Evolutionary conservation across 495 filamentous ascomycete genomes (phyloP).

Genomic region (Astrothelium subdiscretum): DNA sequence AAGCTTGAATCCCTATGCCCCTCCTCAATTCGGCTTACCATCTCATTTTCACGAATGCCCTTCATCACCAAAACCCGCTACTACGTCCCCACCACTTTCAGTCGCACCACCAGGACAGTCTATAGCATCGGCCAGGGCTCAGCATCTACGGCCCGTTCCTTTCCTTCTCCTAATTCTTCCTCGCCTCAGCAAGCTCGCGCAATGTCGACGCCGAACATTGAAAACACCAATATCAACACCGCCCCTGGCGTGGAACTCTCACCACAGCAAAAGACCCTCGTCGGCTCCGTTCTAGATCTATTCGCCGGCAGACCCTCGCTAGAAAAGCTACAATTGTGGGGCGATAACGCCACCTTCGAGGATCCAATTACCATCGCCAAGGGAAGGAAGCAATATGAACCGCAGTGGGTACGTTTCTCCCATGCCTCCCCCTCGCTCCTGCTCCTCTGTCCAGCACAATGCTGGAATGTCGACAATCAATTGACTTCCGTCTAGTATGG

Average conservation of each 20-base stretch:
- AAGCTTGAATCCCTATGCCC: neutral
- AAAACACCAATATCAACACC: conserved; percentile 39
- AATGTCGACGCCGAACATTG: conserved; percentile 22
- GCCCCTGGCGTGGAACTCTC: conserved; percentile 36
- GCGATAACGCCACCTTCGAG: conserved; percentile 36
- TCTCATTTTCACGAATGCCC: neutral
- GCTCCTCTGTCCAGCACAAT: neutral
- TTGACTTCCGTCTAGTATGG: conserved; percentile 21
- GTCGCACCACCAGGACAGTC: conserved; percentile 4
- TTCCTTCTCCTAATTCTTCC: neutral
- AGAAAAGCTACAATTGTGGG: conserved; percentile 44
- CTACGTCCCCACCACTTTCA: conserved; percentile 3
- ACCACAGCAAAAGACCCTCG: conserved; percentile 36
- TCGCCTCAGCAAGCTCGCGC: neutral
- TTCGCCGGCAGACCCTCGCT: conserved; percentile 46
- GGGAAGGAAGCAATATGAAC: conserved; percentile 37
- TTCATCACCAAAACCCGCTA: neutral
- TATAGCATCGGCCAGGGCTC: neutral
- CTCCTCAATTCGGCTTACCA: neutral
- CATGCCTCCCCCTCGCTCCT: neutral
- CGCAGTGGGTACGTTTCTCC: conserved; percentile 38
- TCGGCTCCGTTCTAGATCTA: conserved; percentile 47
- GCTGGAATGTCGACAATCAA: neutral
- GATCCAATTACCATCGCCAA: conserved; percentile 41
- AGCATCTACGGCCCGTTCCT: neutral